These are phyloP conservation scores for Alternaria brassicae DNA, from an alignment of 2,329 filamentous ascomycete genomes.

Conservation along the genomic window DNA sequence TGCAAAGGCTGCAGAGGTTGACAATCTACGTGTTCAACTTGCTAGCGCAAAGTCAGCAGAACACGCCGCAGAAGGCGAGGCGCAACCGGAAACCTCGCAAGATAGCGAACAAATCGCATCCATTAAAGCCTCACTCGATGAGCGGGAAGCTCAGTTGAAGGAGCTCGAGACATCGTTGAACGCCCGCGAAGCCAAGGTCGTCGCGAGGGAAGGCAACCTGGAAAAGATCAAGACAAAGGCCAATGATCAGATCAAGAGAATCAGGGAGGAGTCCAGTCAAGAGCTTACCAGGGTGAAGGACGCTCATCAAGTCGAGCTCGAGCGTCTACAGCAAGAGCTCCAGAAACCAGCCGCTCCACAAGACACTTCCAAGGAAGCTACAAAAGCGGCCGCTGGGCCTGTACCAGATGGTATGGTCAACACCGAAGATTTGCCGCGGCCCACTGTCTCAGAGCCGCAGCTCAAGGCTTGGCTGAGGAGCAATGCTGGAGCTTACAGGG, in stretches of 20 bases:
- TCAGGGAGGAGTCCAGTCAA: conserved; percentile 27
- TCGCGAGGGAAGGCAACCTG: conserved; percentile 33
- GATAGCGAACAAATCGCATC: conserved; percentile 53
- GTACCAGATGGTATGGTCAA: conserved; percentile 25
- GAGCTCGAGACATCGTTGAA: conserved; percentile 57
- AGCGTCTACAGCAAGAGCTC: conserved; percentile 32
- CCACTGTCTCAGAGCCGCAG: conserved; percentile 17
- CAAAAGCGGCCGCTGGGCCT: conserved; percentile 4
- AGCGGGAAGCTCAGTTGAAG: conserved; percentile 36
- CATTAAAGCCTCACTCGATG: conserved; percentile 43
- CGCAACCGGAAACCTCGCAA: conserved; percentile 54
- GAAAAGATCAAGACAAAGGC: conserved; percentile 59
- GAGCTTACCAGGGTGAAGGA: conserved; percentile 55
- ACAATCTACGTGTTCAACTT: conserved; percentile 52
- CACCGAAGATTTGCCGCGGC: conserved; percentile 30
- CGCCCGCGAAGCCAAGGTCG: conserved; percentile 25
- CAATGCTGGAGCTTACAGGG: conserved; percentile 11
- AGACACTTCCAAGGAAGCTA: conserved; percentile 10
- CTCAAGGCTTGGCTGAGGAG: conserved; percentile 17
- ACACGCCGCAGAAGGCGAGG: conserved; percentile 7
- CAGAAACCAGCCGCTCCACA: conserved; percentile 2
- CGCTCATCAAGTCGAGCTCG: conserved; percentile 48
- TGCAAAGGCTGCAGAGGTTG: conserved; percentile 55
- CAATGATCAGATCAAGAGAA: conserved; percentile 70
- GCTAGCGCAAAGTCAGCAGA: conserved; percentile 27